Percentiles rank a stretch among this genome's conserved stretches.
phyloP scores from a whole-genome alignment of 176 grass and related monocot species.

The Elaeis guineensis region DNA sequence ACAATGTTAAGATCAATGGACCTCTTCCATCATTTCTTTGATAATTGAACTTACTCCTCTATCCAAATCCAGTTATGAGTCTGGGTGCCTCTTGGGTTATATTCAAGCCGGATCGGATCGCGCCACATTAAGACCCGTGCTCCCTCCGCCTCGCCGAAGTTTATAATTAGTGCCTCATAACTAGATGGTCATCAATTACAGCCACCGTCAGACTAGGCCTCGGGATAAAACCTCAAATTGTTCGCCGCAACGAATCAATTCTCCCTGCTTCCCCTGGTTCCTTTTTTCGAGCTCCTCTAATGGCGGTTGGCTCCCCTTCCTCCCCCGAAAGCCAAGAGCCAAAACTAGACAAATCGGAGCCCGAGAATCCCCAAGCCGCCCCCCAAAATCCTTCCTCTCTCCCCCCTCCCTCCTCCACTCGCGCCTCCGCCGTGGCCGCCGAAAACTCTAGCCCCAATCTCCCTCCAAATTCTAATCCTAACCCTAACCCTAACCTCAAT shows the following conservation, averaged over 20 bases:
- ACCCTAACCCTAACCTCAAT: conserved; percentile 1
- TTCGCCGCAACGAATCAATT: no score
- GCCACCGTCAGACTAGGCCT: no score
- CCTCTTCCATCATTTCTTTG: no score
- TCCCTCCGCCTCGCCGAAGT: no score
- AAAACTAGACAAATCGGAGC: conserved; percentile 8
- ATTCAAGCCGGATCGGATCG: no score
- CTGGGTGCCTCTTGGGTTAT: no score
- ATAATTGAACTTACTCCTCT: no score
- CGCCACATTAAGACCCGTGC: no score
- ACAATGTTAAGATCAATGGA: no score
- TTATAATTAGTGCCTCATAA: no score
- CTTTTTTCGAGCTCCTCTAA: conserved; percentile 2
- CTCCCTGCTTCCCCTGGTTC: background rate
- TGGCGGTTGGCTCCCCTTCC: conserved; percentile 32
- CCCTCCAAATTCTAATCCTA: background rate
- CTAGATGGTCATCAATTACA: no score
- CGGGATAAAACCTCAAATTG: background rate
- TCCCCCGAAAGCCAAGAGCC: conserved; percentile 11
- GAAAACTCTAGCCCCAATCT: background rate
- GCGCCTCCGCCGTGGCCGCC: background rate
- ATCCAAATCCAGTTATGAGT: no score
- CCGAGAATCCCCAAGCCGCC: background rate
- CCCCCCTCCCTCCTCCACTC: conserved; percentile 2
- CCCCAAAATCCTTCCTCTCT: conserved; percentile 3